Percentiles rank a stretch among this genome's conserved stretches.
Evolutionary conservation across 352 stramenopile genomes (phyloP).

Genomic region (Phytophthora citricola): DNA sequence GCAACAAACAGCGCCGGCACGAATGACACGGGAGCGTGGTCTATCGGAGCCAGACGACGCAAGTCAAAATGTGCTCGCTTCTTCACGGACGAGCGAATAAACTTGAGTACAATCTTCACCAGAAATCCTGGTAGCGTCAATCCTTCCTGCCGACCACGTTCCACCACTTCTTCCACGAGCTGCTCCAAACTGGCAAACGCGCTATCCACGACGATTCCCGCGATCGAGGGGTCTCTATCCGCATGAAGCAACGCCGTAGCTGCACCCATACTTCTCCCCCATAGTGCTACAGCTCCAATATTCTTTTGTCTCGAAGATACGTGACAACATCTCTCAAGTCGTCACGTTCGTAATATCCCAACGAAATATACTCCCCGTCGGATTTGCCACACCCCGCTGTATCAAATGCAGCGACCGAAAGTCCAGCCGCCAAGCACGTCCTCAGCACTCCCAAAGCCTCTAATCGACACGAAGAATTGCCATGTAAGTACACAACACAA

Average conservation of each 20-base stretch:
- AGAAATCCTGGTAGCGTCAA: constrained; percentile 93
- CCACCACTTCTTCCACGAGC: constrained; percentile 97
- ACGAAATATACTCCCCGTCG: constrained; percentile 97
- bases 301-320: constrained; percentile 92
- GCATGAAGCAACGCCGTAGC: constrained; percentile 98
- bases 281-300: constrained; percentile 96
- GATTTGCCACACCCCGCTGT: constrained; percentile 96
- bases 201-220: constrained; percentile 97
- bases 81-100: constrained; percentile 92
- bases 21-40: constrained; percentile 94
- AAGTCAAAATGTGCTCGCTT: constrained; percentile 91
- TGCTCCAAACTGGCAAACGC: constrained; percentile 96
- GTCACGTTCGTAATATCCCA: constrained; percentile 97
- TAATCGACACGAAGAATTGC: constrained; percentile 96
- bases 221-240: constrained; percentile 96
- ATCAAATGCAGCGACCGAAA: constrained; percentile 97
- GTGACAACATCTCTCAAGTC: constrained; percentile 91
- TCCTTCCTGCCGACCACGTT: constrained; percentile 94
- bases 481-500: constrained; percentile 98
- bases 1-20: constrained; percentile 97
- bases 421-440: constrained; percentile 91
- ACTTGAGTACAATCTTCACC: constrained; percentile 92
- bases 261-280: constrained; percentile 98
- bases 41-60: constrained; percentile 76
- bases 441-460: constrained; percentile 93